Evolutionary conservation across 2,329 filamentous ascomycete genomes (phyloP).

Genomic region (Fusarium annulatum): DNA sequence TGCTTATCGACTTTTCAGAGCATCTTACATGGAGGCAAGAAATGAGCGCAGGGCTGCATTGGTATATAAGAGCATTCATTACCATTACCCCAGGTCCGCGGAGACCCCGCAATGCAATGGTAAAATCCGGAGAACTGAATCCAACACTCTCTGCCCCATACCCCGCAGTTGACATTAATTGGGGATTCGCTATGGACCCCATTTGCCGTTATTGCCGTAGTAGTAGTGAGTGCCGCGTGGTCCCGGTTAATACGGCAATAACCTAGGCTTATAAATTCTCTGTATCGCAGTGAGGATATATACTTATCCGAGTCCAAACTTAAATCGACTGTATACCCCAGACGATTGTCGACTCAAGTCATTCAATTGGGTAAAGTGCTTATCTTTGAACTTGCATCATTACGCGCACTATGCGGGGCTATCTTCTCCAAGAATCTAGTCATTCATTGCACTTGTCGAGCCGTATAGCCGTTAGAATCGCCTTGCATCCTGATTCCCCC

Average conservation of each 20-base stretch:
- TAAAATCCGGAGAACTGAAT: background rate
- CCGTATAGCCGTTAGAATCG: background rate
- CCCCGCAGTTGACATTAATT: background rate
- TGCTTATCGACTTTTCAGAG: background rate
- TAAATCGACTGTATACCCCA: background rate
- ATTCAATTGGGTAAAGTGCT: background rate
- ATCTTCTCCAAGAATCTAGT: too few relatives aligned
- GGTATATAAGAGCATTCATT: too few relatives aligned
- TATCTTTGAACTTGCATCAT: background rate
- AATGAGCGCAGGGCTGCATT: too few relatives aligned
- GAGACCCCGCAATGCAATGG: background rate
- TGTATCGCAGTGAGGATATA: background rate
- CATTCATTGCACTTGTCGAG: background rate
- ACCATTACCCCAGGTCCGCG: background rate
- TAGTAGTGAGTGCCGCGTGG: background rate
- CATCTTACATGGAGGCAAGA: rapidly evolving
- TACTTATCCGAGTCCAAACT: background rate
- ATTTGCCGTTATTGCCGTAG: background rate
- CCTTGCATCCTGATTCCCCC: too few relatives aligned
- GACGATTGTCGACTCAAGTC: too few relatives aligned
- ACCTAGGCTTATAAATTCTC: too few relatives aligned
- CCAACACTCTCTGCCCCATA: background rate
- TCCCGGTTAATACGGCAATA: background rate
- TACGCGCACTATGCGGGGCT: background rate
- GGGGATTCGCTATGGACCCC: too few relatives aligned